phyloP scores from a whole-genome alignment of 1,139 yeast genomes.

The Taiozyma sp. region DNA sequence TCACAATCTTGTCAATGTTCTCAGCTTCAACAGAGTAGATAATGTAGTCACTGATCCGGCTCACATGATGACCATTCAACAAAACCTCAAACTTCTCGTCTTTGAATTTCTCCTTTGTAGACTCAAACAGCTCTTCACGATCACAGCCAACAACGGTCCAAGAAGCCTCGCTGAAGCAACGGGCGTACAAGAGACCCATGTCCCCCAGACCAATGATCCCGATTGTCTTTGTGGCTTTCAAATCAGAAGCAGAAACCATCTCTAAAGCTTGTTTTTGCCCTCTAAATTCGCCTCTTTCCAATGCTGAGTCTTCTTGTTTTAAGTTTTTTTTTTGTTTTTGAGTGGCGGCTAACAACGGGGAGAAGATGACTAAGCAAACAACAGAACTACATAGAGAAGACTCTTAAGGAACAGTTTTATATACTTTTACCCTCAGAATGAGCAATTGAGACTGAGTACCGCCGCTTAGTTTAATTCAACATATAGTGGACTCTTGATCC shows the following conservation, averaged over 20 bases:
- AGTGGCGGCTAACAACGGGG: too few relatives aligned
- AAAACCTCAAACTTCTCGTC: constrained; percentile 49
- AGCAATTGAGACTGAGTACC: too few relatives aligned
- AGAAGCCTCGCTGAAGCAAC: constrained; percentile 71
- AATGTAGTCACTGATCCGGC: constrained; percentile 73
- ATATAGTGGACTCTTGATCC: too few relatives aligned
- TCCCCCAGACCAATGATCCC: constrained; percentile 97
- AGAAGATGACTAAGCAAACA: too few relatives aligned
- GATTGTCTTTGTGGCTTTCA: constrained; percentile 39
- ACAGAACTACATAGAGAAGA: too few relatives aligned
- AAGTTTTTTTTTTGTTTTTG: too few relatives aligned
- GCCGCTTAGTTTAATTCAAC: too few relatives aligned
- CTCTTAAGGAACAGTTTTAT: too few relatives aligned
- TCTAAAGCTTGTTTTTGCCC: background rate
- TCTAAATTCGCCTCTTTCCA: too few relatives aligned
- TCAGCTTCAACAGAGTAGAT: constrained; percentile 92
- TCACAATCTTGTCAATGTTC: constrained; percentile 64
- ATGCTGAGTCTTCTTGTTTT: too few relatives aligned
- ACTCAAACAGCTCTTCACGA: constrained; percentile 57
- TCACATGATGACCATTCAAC: constrained; percentile 75
- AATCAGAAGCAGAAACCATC: background rate
- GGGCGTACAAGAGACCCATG: constrained; percentile 90
- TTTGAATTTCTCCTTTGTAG: constrained; percentile 36
- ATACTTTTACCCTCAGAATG: too few relatives aligned
- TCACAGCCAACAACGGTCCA: constrained; percentile 94